A percentile compares a stretch with the other conserved stretches of the same genome.
phyloP scores from a whole-genome alignment of 805 yeast genomes.

The Lachancea fermentati region DNA sequence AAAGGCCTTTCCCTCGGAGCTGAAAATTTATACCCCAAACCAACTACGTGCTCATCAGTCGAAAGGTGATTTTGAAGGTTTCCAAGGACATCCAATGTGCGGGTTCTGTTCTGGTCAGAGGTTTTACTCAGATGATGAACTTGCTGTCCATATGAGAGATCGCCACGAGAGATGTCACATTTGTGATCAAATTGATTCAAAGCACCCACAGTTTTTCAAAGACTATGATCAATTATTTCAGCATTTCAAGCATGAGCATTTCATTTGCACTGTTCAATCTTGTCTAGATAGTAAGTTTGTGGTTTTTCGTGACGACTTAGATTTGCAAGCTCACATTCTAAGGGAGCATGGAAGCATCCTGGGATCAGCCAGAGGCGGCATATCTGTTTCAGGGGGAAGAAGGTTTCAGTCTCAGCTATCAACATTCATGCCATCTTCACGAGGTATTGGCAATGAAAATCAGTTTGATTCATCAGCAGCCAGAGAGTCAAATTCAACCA shows the following conservation, averaged over 20 bases:
- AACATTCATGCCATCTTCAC: constrained; percentile 42
- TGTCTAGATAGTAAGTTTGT: constrained; percentile 90
- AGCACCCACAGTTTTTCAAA: constrained; percentile 66
- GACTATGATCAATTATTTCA: constrained; percentile 67
- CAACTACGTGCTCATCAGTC: constrained; percentile 65
- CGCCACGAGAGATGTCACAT: constrained; percentile 85
- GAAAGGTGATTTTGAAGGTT: constrained; percentile 72
- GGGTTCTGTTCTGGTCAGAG: constrained; percentile 66
- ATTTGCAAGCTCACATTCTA: constrained; percentile 81
- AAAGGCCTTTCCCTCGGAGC: constrained; percentile 70
- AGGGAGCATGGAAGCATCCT: constrained; percentile 67
- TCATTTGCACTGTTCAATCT: constrained; percentile 63
- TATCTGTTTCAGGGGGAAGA: constrained; percentile 25
- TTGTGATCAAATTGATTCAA: constrained; percentile 65
- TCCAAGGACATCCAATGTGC: constrained; percentile 86
- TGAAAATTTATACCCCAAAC: constrained; percentile 52
- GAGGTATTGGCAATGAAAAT: constrained; percentile 21
- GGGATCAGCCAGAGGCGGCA: constrained; percentile 36
- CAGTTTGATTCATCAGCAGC: constrained; percentile 6
- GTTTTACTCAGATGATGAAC: constrained; percentile 85
- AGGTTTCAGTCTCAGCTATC: constrained; percentile 55
- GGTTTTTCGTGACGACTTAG: constrained; percentile 82
- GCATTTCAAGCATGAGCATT: constrained; percentile 74
- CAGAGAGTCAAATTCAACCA: constrained; percentile 14
- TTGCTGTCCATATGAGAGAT: constrained; percentile 74